Percentiles rank a stretch among this genome's conserved stretches.
Evolutionary conservation across 1,139 yeast species (phyloP).

Genomic region (Suhomyces bokatorum): DNA sequence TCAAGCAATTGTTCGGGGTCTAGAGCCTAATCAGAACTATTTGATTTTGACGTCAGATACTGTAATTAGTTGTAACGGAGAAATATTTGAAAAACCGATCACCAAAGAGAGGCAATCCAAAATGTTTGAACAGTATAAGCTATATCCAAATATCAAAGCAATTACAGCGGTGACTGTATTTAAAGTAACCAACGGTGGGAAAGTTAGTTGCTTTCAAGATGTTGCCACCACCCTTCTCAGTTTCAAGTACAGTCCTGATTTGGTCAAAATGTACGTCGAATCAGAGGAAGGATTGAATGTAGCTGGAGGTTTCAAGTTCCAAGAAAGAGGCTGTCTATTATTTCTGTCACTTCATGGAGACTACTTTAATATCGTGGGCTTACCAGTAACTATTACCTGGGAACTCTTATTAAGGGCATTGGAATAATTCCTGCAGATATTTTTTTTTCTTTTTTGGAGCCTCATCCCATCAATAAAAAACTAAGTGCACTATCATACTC

Average conservation of each 20-base stretch:
- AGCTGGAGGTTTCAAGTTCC: conserved; percentile 93
- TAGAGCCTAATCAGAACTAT: conserved; percentile 9
- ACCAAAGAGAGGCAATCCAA: conserved; percentile 39
- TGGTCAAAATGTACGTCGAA: conserved; percentile 60
- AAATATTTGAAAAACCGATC: conserved; percentile 76
- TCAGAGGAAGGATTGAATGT: conserved; percentile 76
- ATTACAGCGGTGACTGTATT: conserved; percentile 67
- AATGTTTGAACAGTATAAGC: conserved; percentile 51
- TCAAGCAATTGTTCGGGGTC: conserved; percentile 27
- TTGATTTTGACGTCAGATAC: conserved; percentile 83
- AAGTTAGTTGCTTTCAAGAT: conserved; percentile 8
- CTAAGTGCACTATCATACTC: background rate
- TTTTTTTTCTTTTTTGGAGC: background rate
- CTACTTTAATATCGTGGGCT: conserved; percentile 84
- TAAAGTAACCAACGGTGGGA: conserved; percentile 32
- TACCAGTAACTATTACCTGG: conserved; percentile 68
- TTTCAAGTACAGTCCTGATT: conserved; percentile 49
- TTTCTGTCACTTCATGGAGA: conserved; percentile 73
- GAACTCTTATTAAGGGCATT: conserved; percentile 30
- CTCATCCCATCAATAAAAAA: conserved; percentile 17
- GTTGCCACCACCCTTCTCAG: conserved; percentile 28
- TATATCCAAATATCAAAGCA: conserved; percentile 51
- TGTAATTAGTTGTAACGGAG: conserved; percentile 60
- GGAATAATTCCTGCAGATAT: background rate
- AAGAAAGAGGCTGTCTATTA: conserved; percentile 67